Evolutionary conservation across 2,329 filamentous ascomycete genomes (phyloP).

Genomic region (Talaromyces atroroseus): DNA sequence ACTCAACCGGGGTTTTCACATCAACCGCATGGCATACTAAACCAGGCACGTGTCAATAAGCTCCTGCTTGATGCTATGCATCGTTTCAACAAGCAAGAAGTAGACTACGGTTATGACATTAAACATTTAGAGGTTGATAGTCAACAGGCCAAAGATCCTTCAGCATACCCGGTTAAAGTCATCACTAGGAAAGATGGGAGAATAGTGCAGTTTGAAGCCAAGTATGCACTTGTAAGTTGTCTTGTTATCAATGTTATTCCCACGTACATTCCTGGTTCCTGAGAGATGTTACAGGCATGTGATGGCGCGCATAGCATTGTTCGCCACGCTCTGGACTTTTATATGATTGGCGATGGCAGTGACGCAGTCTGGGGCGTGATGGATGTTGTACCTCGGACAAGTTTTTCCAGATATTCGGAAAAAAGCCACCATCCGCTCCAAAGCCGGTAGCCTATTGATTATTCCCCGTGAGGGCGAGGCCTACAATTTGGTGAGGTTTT

Average conservation of each 20-base stretch:
- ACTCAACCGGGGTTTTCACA: conserved; percentile 50
- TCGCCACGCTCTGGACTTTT: conserved; percentile 52
- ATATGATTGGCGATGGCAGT: conserved; percentile 51
- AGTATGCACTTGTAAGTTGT: too few species aligned
- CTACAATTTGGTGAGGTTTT: conserved; percentile 57
- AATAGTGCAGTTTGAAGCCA: too few species aligned
- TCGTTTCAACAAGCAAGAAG: conserved; percentile 25
- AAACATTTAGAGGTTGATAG: conserved; percentile 14
- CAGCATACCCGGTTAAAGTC: not conserved
- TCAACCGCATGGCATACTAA: conserved; percentile 53
- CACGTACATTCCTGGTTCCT: too few species aligned
- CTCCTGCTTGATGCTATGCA: conserved; percentile 49
- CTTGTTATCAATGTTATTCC: too few species aligned
- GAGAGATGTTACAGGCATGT: conserved; percentile 40
- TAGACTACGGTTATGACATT: conserved; percentile 53
- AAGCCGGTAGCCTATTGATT: conserved; percentile 21
- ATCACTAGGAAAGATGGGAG: too few species aligned
- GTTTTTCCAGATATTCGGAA: too few species aligned
- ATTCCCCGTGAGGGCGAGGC: conserved; percentile 53
- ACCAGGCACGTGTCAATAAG: conserved; percentile 52
- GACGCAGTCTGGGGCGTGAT: conserved; percentile 42
- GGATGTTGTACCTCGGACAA: conserved; percentile 40
- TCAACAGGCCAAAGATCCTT: conserved; percentile 15
- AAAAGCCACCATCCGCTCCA: too few species aligned
- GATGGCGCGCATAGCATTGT: conserved; percentile 66